Conservation (phyloP, 305 asterid species). For the Solanum chacoense region DNA sequence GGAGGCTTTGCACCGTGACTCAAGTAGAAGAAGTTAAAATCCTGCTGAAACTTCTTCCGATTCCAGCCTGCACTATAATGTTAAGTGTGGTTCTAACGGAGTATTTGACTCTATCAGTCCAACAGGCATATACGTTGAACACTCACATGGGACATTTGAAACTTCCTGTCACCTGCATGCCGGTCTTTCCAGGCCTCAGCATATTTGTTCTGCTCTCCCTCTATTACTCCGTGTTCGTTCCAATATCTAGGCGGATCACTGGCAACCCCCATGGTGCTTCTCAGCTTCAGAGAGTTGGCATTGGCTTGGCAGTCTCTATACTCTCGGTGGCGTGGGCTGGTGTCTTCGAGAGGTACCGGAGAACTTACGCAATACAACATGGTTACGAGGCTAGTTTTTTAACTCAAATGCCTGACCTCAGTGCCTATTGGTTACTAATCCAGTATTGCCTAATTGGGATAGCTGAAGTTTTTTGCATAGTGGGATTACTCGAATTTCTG, state of each 20-base stretch:
- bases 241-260: slow-evolving; percentile 66
- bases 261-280: slow-evolving; percentile 99
- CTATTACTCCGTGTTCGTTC: slow-evolving; percentile 79
- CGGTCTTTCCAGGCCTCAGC: slow-evolving; percentile 95
- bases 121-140: slow-evolving; percentile 88
- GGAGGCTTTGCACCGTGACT: slow-evolving; percentile 97
- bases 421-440: slow-evolving; percentile 88
- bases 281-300: slow-evolving; percentile 91
- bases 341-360: slow-evolving; percentile 68
- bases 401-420: slow-evolving; percentile 69
- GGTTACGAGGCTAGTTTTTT: slow-evolving; percentile 71
- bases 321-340: slow-evolving; percentile 84
- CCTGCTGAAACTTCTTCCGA: slow-evolving; percentile 64
- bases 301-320: slow-evolving; percentile 79
- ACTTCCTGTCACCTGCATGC: slow-evolving; percentile 98
- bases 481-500: slow-evolving; percentile 80
- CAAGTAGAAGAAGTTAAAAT: slow-evolving; percentile 97
- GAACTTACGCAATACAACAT: slow-evolving; percentile 60
- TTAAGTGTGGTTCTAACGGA: slow-evolving; percentile 71
- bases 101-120: slow-evolving; percentile 82
- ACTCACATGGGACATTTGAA: slow-evolving; percentile 77
- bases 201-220: slow-evolving; percentile 78
- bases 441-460: slow-evolving; percentile 92
- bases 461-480: slow-evolving; percentile 89
- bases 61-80: slow-evolving; percentile 85